phyloP scores from a whole-genome alignment of 2,329 filamentous ascomycete species.

The Fusarium sp. region DNA sequence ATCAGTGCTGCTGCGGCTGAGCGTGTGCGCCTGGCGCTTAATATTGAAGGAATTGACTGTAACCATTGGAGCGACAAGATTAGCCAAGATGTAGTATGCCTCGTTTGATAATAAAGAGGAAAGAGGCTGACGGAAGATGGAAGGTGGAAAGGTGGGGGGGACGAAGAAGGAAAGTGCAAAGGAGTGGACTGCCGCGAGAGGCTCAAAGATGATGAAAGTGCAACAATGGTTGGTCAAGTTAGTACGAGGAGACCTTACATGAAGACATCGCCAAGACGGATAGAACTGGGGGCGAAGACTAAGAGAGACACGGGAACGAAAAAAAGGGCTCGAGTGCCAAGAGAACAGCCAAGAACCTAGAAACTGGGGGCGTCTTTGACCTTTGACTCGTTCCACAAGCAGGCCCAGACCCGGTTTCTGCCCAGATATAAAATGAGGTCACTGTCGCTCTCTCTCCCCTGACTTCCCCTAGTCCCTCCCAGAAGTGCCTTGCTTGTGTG shows the following conservation, averaged over 20 bases:
- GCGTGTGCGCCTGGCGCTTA: slow-evolving; percentile 61
- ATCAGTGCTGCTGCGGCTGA: slow-evolving; percentile 58
- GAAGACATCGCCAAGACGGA: slow-evolving; percentile 42
- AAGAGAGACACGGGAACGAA: not conserved
- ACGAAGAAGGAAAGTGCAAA: not conserved
- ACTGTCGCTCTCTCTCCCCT: slow-evolving; percentile 34
- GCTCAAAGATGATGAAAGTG: not conserved
- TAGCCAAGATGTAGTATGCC: not conserved
- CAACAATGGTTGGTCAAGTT: not conserved
- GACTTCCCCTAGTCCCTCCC: not conserved
- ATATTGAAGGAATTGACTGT: slow-evolving; percentile 64
- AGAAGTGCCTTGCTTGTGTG: not conserved
- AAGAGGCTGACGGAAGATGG: not conserved
- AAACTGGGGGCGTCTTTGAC: slow-evolving; percentile 16
- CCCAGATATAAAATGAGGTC: slow-evolving; percentile 29
- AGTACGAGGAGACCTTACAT: slow-evolving; percentile 24
- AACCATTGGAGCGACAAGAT: slow-evolving; percentile 10
- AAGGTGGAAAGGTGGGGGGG: not conserved
- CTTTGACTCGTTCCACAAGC: not conserved
- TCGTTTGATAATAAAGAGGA: not conserved
- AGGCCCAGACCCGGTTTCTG: not conserved
- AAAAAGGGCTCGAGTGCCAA: slow-evolving; percentile 26
- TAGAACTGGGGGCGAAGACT: slow-evolving; percentile 4
- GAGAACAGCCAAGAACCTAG: slow-evolving; percentile 17
- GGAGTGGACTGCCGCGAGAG: not conserved